Conservation (phyloP, 129 eudicot species). For the Escallonia herrerae region DNA sequence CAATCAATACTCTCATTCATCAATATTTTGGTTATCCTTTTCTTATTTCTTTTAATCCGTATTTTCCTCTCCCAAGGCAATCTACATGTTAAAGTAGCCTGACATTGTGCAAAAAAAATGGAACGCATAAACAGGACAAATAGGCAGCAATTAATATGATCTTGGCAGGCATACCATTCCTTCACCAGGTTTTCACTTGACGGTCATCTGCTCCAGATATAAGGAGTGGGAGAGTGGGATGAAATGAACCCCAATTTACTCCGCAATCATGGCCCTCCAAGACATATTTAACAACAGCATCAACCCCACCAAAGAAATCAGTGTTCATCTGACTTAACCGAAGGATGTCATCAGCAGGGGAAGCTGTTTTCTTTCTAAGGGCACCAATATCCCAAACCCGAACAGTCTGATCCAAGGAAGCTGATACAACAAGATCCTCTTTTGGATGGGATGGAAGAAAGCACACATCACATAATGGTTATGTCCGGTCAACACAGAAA, state of each 20-base stretch:
- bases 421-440: slow-evolving; percentile 48
- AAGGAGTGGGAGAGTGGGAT: slow-evolving; percentile 43
- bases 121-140: background rate
- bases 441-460: slow-evolving; percentile 44
- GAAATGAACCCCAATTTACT: slow-evolving; percentile 53
- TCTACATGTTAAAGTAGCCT: too few relatives aligned
- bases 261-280: slow-evolving; percentile 53
- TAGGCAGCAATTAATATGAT: background rate
- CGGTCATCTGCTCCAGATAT: slow-evolving; percentile 64
- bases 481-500: slow-evolving; percentile 51
- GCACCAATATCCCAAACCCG: slow-evolving; percentile 56
- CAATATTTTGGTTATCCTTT: too few relatives aligned
- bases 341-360: slow-evolving; percentile 48
- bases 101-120: too few relatives aligned
- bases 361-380: slow-evolving; percentile 40
- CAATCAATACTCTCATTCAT: too few relatives aligned
- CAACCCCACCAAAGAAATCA: slow-evolving; percentile 52
- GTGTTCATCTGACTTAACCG: slow-evolving; percentile 45
- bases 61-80: too few relatives aligned
- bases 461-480: slow-evolving; percentile 60
- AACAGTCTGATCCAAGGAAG: slow-evolving; percentile 51
- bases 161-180: slow-evolving; percentile 34
- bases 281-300: slow-evolving; percentile 52
- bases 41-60: too few relatives aligned
- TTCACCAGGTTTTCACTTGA: slow-evolving; percentile 49